Percentiles rank a stretch among this genome's conserved stretches.
phyloP scores from a whole-genome alignment of 176 grass and related monocot genomes.

The Pontederia crassipes region DNA sequence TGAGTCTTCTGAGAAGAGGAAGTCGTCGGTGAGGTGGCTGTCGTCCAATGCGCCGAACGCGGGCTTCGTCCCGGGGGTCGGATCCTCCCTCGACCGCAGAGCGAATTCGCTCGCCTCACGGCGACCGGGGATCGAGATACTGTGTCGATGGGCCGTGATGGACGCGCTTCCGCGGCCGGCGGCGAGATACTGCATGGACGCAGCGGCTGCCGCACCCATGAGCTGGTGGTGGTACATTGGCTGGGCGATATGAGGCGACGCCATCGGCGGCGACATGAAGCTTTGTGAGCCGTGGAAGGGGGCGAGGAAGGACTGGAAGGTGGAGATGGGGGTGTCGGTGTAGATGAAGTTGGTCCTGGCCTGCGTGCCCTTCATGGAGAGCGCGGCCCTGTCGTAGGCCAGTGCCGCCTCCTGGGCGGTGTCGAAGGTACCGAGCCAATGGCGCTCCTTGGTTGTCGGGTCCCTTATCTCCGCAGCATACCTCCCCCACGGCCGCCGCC shows the following conservation, averaged over 20 bases:
- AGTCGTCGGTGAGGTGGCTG: constrained; percentile 14
- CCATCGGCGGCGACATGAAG: constrained; percentile 19
- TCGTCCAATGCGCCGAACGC: constrained; percentile 11
- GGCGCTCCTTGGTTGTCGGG: constrained; percentile 91
- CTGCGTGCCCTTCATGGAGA: constrained; percentile 96
- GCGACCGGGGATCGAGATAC: constrained; percentile 7
- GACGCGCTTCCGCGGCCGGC: not conserved
- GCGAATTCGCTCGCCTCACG: not conserved
- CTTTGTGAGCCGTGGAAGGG: constrained; percentile 45
- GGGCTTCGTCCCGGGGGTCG: constrained; percentile 7
- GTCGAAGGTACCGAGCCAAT: constrained; percentile 98
- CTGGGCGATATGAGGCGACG: constrained; percentile 16
- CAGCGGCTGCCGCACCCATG: constrained; percentile 2
- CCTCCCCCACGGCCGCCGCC: constrained; percentile 75
- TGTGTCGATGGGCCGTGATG: constrained; percentile 1
- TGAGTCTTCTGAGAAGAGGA: constrained; percentile 46
- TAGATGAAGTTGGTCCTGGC: constrained; percentile 96
- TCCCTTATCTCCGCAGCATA: constrained; percentile 98
- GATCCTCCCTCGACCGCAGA: constrained; percentile 14
- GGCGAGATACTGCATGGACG: not conserved
- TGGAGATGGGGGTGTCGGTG: constrained; percentile 48
- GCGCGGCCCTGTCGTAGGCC: constrained; percentile 89
- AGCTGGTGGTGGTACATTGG: constrained; percentile 24
- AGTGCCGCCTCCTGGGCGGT: constrained; percentile 97
- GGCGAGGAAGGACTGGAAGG: constrained; percentile 52